These are phyloP conservation scores for Chrysoporthe cubensis DNA, from an alignment of 2,329 filamentous ascomycete species.

Conservation along the genomic window DNA sequence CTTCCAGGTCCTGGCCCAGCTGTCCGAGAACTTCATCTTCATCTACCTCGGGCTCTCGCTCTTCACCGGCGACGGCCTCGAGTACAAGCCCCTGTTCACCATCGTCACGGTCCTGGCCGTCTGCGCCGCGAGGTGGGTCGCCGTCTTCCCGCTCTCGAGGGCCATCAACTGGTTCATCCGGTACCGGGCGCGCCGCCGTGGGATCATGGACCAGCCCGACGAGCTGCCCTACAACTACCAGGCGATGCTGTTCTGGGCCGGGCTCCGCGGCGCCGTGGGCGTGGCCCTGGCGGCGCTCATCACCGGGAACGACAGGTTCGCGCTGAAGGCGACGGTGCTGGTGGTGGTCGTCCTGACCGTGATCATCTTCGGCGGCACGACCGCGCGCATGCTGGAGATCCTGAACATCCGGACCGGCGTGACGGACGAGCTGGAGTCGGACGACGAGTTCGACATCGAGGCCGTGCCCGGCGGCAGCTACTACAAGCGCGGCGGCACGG, in stretches of 20 bases:
- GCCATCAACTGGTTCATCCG: constrained; percentile 92
- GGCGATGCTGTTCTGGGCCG: constrained; percentile 99
- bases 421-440: constrained; percentile 94
- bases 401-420: constrained; percentile 95
- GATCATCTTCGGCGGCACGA: constrained; percentile 98
- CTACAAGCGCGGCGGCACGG: constrained; percentile 72
- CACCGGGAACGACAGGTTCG: constrained; percentile 77
- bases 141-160: constrained; percentile 89
- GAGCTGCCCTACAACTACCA: constrained; percentile 95
- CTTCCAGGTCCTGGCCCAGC: constrained; percentile 90
- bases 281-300: constrained; percentile 91
- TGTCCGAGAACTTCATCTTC: constrained; percentile 99
- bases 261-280: constrained; percentile 90
- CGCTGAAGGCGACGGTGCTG: constrained; percentile 90
- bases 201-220: constrained; percentile 72
- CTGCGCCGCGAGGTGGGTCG: constrained; percentile 87
- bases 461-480: constrained; percentile 72
- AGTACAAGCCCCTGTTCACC: constrained; percentile 94
- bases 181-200: constrained; percentile 78
- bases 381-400: constrained; percentile 96
- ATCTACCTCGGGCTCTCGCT: constrained; percentile 95
- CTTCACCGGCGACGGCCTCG: constrained; percentile 85
- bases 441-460: constrained; percentile 98
- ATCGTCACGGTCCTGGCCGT: constrained; percentile 91
- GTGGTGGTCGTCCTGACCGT: constrained; percentile 97